These are phyloP conservation scores for Ashbya aceris DNA, from an alignment of 1,139 yeast species.

Conservation along the genomic window DNA sequence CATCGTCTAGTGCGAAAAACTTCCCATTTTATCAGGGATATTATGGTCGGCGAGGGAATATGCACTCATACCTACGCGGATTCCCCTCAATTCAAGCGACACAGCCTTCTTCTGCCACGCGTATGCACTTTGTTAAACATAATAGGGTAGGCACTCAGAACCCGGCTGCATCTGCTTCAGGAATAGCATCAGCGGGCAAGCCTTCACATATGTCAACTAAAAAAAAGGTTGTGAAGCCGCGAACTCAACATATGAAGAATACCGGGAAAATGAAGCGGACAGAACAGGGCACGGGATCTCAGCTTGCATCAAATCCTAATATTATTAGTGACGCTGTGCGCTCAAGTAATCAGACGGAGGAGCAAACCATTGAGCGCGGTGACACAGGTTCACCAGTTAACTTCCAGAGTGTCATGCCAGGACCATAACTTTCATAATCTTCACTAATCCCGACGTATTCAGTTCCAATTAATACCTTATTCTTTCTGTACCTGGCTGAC, in stretches of 20 bases:
- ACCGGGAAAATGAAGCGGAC: not conserved
- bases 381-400: not conserved
- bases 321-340: not conserved
- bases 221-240: slow-evolving; percentile 3
- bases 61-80: slow-evolving; percentile 15
- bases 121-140: slow-evolving; percentile 10
- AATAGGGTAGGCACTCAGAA: slow-evolving; percentile 3
- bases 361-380: not conserved
- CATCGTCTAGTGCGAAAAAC: slow-evolving; percentile 12
- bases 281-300: not conserved
- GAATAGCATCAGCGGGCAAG: not conserved
- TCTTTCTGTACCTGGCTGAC: too few species aligned
- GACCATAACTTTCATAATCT: not conserved
- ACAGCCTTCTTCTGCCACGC: slow-evolving; percentile 18
- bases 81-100: slow-evolving; percentile 31
- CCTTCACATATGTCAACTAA: not conserved
- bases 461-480: too few species aligned
- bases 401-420: slow-evolving; percentile 1
- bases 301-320: not conserved
- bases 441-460: too few species aligned
- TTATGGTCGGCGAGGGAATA: slow-evolving; percentile 22
- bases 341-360: not conserved
- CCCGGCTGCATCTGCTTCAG: too few species aligned
- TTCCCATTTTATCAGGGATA: slow-evolving; percentile 16
- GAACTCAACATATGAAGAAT: not conserved